Evolutionary conservation across 306 rosid genomes (phyloP).

Genomic region (Purshia tridentata): DNA sequence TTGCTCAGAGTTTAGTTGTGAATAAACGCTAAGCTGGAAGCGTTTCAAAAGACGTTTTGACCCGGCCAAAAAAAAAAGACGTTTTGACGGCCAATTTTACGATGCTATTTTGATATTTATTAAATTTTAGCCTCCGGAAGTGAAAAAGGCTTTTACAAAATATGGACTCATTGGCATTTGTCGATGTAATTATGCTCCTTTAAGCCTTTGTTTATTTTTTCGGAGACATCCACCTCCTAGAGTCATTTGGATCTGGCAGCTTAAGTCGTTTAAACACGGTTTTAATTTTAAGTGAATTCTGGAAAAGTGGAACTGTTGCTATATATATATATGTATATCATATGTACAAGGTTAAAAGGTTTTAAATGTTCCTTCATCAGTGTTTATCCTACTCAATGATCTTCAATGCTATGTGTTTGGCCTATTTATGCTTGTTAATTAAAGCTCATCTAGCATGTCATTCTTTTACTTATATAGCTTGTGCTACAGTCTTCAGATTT

Average conservation of each 20-base stretch:
- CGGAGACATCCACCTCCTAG: background rate
- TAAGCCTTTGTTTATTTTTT: background rate
- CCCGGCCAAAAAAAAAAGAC: too few relatives aligned
- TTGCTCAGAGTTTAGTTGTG: background rate
- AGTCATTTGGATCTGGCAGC: conserved; percentile 22
- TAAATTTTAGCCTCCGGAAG: background rate
- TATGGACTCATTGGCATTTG: background rate
- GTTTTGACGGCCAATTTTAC: background rate
- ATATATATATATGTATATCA: background rate
- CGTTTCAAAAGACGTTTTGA: background rate
- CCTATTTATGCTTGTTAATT: background rate
- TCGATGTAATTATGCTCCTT: background rate
- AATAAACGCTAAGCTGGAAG: background rate
- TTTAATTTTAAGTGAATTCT: background rate
- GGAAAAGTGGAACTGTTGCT: background rate
- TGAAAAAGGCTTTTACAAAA: background rate
- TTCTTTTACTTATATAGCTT: background rate
- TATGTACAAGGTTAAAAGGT: too few relatives aligned
- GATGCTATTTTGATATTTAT: background rate
- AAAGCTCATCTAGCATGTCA: background rate
- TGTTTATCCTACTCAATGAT: background rate
- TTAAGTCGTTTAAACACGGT: background rate
- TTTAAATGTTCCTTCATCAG: background rate
- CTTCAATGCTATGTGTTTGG: background rate
- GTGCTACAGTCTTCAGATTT: background rate